phyloP scores from a whole-genome alignment of 1,139 yeast species.

The Debaryomyces subglobosus region DNA sequence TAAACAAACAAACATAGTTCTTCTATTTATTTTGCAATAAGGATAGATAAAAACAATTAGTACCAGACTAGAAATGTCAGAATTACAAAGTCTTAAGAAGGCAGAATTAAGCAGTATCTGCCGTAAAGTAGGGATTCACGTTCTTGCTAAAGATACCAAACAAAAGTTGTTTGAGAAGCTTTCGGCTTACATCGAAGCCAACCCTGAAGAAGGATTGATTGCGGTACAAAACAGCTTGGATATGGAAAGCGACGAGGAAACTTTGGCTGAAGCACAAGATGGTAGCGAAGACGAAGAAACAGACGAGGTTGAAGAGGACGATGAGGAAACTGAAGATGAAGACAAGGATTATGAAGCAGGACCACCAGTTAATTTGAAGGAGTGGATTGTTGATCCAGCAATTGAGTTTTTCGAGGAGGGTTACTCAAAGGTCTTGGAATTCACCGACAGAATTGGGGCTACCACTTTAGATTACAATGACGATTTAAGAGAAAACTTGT shows the following conservation, averaged over 20 bases:
- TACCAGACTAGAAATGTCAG: constrained; percentile 24
- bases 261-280: constrained; percentile 20
- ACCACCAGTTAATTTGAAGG: constrained; percentile 47
- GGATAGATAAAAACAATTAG: not conserved
- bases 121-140: constrained; percentile 38
- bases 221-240: constrained; percentile 26
- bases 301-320: constrained; percentile 25
- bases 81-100: constrained; percentile 35
- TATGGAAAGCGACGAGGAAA: constrained; percentile 20
- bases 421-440: constrained; percentile 33
- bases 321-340: constrained; percentile 27
- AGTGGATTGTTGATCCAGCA: constrained; percentile 42
- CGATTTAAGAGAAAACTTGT: constrained; percentile 51
- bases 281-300: constrained; percentile 28
- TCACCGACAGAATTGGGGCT: constrained; percentile 44
- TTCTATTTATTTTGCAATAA: not conserved
- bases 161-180: constrained; percentile 46
- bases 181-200: constrained; percentile 37
- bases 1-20: not conserved
- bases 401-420: constrained; percentile 34
- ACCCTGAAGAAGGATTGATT: constrained; percentile 41
- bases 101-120: constrained; percentile 43
- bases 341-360: constrained; percentile 38
- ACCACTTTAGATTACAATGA: constrained; percentile 46
- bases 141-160: constrained; percentile 45